Percentiles rank a stretch among this genome's conserved stretches.
Conservation (phyloP, 2,329 filamentous ascomycete genomes). For the Tolypocladium nubicola region DNA sequence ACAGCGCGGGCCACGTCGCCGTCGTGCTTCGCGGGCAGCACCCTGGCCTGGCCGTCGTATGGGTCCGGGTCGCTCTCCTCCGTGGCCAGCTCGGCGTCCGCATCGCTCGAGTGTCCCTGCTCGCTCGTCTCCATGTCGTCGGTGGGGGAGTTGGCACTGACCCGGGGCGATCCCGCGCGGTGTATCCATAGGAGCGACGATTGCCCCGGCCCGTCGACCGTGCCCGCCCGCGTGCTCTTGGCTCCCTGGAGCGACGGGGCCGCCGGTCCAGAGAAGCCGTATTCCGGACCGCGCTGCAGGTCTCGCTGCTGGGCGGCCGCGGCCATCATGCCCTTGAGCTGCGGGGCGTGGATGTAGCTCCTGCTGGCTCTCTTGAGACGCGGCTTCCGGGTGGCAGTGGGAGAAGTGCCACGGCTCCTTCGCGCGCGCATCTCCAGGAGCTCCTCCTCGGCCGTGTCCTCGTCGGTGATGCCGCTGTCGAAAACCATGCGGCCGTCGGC, state of each 20-base stretch:
- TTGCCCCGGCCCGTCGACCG: not conserved
- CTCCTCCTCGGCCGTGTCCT: conserved; percentile 34
- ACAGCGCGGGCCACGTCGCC: not conserved
- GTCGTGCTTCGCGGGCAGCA: not conserved
- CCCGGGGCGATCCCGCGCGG: conserved; percentile 1
- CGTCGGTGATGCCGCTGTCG: conserved; percentile 30
- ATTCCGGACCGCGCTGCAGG: conserved; percentile 9
- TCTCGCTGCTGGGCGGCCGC: conserved; percentile 7
- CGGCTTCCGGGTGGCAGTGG: conserved; percentile 23
- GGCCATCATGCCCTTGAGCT: conserved; percentile 1
- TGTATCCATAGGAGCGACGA: not conserved
- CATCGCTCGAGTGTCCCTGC: conserved; percentile 19
- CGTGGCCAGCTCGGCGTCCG: conserved; percentile 17
- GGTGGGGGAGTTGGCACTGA: conserved; percentile 11
- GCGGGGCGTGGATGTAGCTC: conserved; percentile 23
- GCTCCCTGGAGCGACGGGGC: not conserved
- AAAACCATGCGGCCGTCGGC: conserved; percentile 23
- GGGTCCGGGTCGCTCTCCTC: conserved; percentile 23
- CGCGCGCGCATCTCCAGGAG: conserved; percentile 29
- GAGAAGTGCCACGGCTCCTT: conserved; percentile 13
- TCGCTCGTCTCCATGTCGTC: conserved; percentile 23
- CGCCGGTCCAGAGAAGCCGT: conserved; percentile 23
- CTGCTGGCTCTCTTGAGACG: conserved; percentile 31
- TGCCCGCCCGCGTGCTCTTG: not conserved
- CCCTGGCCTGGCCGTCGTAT: conserved; percentile 10